A percentile compares a stretch with the other conserved stretches of the same genome.
Evolutionary conservation across 75 land plant species (phyloP).

Genomic region (Isoetes taiwanensis): DNA sequence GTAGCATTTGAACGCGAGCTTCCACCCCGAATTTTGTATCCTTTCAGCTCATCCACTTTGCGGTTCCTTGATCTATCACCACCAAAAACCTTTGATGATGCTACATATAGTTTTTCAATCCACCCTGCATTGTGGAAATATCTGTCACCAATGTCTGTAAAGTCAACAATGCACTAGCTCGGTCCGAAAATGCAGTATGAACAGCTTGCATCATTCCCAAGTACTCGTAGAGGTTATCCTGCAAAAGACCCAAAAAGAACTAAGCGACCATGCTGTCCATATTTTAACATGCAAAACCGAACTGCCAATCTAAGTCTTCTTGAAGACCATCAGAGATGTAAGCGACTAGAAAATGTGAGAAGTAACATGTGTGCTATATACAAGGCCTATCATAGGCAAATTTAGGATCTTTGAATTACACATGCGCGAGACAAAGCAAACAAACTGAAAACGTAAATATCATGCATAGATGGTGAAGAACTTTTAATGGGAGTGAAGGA

Average conservation of each 20-base stretch:
- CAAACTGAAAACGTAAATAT: too few relatives aligned
- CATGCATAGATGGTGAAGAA: too few relatives aligned
- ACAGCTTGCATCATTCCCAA: constrained; percentile 69
- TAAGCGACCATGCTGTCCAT: too few relatives aligned
- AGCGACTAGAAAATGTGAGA: too few relatives aligned
- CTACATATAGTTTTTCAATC: constrained; percentile 60
- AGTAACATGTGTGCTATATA: too few relatives aligned
- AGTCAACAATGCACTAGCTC: constrained; percentile 69
- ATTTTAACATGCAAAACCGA: too few relatives aligned
- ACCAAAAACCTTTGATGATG: constrained; percentile 75
- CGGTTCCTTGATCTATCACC: constrained; percentile 59
- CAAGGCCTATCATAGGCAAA: too few relatives aligned
- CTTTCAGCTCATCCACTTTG: constrained; percentile 63
- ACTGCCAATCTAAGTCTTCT: too few relatives aligned
- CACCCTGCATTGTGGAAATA: constrained; percentile 44
- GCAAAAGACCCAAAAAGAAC: constrained; percentile 6
- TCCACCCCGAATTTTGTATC: constrained; percentile 75
- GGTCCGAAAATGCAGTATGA: constrained; percentile 59
- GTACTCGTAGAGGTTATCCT: constrained; percentile 86
- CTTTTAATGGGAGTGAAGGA: too few relatives aligned
- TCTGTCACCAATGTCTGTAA: constrained; percentile 72
- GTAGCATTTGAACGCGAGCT: constrained; percentile 76
- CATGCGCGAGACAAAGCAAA: too few relatives aligned
- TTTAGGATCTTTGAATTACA: too few relatives aligned
- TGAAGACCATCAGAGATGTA: too few relatives aligned